Percentiles rank a stretch among this genome's conserved stretches.
phyloP scores from a whole-genome alignment of 495 filamentous ascomycete genomes.

The Penicillium malachiteum region DNA sequence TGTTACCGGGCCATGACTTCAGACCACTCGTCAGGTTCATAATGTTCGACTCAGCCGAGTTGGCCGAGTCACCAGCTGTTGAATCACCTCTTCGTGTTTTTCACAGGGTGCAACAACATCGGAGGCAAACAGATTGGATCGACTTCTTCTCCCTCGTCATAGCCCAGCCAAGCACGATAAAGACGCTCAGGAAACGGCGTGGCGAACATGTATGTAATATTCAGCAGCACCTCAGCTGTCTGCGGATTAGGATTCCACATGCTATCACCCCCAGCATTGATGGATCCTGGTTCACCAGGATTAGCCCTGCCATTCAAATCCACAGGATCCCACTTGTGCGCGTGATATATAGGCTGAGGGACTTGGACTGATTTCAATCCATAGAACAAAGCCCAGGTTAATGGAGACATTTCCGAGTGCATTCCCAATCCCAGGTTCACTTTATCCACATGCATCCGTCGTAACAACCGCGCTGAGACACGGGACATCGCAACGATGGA shows the following conservation, averaged over 20 bases:
- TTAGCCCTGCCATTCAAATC: constrained; percentile 59
- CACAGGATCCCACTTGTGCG: constrained; percentile 48
- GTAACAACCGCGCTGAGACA: constrained; percentile 54
- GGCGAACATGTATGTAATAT: constrained; percentile 30
- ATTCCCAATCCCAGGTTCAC: constrained; percentile 47
- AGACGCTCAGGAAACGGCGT: constrained; percentile 51
- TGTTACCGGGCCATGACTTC: no score
- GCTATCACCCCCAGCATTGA: constrained; percentile 9
- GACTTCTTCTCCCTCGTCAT: constrained; percentile 6
- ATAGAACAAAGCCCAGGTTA: constrained; percentile 61
- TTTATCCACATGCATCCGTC: constrained; percentile 57
- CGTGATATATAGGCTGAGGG: constrained; percentile 62
- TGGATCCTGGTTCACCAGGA: constrained; percentile 28
- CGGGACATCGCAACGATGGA: constrained; percentile 39
- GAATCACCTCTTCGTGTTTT: not conserved
- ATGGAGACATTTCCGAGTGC: constrained; percentile 68
- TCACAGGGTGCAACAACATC: not conserved
- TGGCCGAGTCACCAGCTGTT: no score
- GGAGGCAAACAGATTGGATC: not conserved
- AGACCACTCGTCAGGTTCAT: no score
- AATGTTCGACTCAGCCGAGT: no score
- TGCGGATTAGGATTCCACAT: constrained; percentile 11
- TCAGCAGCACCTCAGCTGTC: constrained; percentile 6
- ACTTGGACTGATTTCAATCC: constrained; percentile 53
- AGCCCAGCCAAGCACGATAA: constrained; percentile 63